phyloP scores from a whole-genome alignment of 73 alveolate genomes.

The Tetrahymena elliotti region DNA sequence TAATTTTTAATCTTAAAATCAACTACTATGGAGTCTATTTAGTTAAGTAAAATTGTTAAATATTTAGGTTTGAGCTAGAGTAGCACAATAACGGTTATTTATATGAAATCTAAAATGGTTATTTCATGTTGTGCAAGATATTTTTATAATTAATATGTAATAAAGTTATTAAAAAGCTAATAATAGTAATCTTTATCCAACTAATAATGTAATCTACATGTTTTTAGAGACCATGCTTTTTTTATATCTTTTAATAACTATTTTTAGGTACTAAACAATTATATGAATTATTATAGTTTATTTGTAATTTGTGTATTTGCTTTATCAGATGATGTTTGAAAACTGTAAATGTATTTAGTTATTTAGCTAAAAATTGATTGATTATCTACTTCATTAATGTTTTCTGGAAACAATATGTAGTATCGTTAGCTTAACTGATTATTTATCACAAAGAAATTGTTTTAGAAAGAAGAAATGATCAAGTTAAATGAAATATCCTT shows the following conservation, averaged over 20 bases:
- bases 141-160: background rate
- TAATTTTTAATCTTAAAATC: background rate
- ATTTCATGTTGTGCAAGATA: background rate
- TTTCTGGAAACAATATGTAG: background rate
- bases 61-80: background rate
- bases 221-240: background rate
- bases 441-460: background rate
- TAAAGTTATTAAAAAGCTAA: background rate
- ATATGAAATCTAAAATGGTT: background rate
- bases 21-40: background rate
- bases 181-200: background rate
- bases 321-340: background rate
- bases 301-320: background rate
- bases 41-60: background rate
- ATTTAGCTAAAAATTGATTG: background rate
- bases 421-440: background rate
- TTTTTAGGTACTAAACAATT: background rate
- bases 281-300: background rate
- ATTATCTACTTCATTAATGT: background rate
- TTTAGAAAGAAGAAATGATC: background rate
- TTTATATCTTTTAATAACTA: background rate
- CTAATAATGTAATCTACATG: background rate
- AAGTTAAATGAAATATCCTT: background rate
- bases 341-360: background rate
- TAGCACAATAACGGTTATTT: background rate